Conservation (phyloP, 345 rosid species). For the Acer yangbiense region DNA sequence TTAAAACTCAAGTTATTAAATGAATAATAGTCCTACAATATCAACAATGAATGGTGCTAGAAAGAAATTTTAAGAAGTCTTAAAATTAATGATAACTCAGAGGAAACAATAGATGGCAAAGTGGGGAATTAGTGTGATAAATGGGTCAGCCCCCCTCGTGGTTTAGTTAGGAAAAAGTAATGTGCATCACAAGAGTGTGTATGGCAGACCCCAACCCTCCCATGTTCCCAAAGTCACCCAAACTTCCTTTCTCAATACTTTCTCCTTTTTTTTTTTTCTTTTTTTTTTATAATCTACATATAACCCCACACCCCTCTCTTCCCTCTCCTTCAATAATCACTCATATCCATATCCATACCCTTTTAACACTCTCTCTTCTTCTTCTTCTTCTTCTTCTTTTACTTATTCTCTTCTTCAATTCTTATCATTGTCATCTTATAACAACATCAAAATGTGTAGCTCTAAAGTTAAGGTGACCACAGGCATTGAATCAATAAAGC, state of each 20-base stretch:
- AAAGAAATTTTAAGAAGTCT: no score
- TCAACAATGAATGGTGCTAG: no score
- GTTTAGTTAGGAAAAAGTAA: slow-evolving; percentile 38
- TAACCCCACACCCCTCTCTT: slow-evolving; percentile 12
- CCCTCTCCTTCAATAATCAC: background rate
- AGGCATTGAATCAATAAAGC: slow-evolving; percentile 25
- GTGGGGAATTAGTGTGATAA: no score
- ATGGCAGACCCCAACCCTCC: slow-evolving; percentile 50
- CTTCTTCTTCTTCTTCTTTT: background rate
- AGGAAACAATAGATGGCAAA: no score
- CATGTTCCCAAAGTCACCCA: slow-evolving; percentile 28
- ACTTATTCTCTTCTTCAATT: background rate
- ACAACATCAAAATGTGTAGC: slow-evolving; percentile 37
- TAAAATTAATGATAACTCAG: no score
- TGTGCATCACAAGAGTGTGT: slow-evolving; percentile 36
- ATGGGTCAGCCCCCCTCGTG: slow-evolving; percentile 32
- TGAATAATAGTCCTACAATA: no score
- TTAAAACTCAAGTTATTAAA: no score
- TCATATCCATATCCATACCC: background rate
- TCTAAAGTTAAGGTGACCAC: slow-evolving; percentile 40
- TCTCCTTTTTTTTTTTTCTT: background rate
- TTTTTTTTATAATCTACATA: background rate
- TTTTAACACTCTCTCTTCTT: background rate
- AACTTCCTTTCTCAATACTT: slow-evolving; percentile 24
- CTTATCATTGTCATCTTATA: background rate